Percentiles rank a stretch among this genome's conserved stretches.
Conservation (phyloP, 768 basidiomycete genomes). For the Astraeus odoratus region DNA sequence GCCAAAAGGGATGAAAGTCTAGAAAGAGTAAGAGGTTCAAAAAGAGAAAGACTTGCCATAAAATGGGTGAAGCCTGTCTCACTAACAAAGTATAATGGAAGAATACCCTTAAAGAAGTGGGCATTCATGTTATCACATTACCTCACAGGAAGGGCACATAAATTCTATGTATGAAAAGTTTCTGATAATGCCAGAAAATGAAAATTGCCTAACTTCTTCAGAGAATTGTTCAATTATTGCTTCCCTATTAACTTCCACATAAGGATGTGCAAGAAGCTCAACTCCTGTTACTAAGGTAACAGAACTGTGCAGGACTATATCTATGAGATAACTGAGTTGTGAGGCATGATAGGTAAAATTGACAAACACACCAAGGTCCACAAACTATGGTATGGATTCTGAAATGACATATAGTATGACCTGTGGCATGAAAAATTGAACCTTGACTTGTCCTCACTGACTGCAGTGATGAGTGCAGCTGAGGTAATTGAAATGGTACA, state of each 20-base stretch:
- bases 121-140: conserved; percentile 22
- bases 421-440: conserved; percentile 26
- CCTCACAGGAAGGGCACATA: conserved; percentile 25
- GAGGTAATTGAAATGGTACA: conserved; percentile 27
- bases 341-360: conserved; percentile 25
- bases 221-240: conserved; percentile 30
- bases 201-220: conserved; percentile 24
- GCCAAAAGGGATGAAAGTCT: background rate
- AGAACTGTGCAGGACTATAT: conserved; percentile 26
- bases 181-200: conserved; percentile 19
- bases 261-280: conserved; percentile 21
- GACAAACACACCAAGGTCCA: conserved; percentile 23
- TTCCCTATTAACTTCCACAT: conserved; percentile 24
- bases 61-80: background rate
- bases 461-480: conserved; percentile 21
- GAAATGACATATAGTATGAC: conserved; percentile 17
- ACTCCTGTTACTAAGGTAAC: conserved; percentile 15
- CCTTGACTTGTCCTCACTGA: conserved; percentile 17
- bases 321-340: conserved; percentile 28
- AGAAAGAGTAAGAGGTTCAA: background rate
- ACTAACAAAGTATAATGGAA: background rate
- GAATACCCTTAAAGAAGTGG: background rate
- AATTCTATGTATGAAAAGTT: conserved; percentile 29
- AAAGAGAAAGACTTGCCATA: too few species aligned
- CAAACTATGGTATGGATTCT: conserved; percentile 30